Conservation (phyloP, 1,284 basidiomycete genomes). For the Apiotrichum mycotoxinovorans region DNA sequence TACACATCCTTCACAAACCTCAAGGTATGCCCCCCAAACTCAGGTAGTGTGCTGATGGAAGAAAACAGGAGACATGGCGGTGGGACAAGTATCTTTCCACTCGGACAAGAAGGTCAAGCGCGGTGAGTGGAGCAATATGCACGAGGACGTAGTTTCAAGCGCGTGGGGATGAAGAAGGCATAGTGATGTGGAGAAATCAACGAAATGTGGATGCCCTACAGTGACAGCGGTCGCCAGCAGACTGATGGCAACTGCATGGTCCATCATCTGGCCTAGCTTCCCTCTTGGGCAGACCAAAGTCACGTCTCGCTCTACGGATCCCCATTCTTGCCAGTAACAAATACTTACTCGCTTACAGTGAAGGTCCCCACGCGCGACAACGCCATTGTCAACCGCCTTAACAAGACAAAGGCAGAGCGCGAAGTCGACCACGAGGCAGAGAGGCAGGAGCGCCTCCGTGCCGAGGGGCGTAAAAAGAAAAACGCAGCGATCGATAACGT, state of each 20-base stretch:
- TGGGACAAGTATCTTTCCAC: slow-evolving; percentile 92
- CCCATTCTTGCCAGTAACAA: not conserved
- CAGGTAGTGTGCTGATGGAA: too few relatives aligned
- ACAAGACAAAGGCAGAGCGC: slow-evolving; percentile 85
- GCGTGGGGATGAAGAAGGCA: too few relatives aligned
- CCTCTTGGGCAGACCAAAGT: too few relatives aligned
- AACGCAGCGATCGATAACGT: slow-evolving; percentile 57
- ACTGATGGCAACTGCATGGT: too few relatives aligned
- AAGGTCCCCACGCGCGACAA: slow-evolving; percentile 81
- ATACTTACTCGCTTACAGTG: slow-evolving; percentile 52
- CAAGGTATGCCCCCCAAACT: slow-evolving; percentile 61
- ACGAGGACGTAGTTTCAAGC: too few relatives aligned
- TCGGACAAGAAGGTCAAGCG: slow-evolving; percentile 81
- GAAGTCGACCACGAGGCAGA: slow-evolving; percentile 90
- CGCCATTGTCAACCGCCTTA: slow-evolving; percentile 83
- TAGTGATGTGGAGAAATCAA: too few relatives aligned
- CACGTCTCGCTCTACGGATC: too few relatives aligned
- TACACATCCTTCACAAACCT: slow-evolving; percentile 88
- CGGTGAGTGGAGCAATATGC: slow-evolving; percentile 56
- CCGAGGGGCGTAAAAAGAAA: slow-evolving; percentile 66
- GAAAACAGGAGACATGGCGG: slow-evolving; percentile 96
- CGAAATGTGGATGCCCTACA: too few relatives aligned
- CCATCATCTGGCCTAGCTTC: too few relatives aligned
- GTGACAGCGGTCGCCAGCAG: too few relatives aligned
- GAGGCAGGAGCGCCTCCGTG: slow-evolving; percentile 71